Evolutionary conservation across 2,329 filamentous ascomycete species (phyloP).

Genomic region (Eurotiales sp.): DNA sequence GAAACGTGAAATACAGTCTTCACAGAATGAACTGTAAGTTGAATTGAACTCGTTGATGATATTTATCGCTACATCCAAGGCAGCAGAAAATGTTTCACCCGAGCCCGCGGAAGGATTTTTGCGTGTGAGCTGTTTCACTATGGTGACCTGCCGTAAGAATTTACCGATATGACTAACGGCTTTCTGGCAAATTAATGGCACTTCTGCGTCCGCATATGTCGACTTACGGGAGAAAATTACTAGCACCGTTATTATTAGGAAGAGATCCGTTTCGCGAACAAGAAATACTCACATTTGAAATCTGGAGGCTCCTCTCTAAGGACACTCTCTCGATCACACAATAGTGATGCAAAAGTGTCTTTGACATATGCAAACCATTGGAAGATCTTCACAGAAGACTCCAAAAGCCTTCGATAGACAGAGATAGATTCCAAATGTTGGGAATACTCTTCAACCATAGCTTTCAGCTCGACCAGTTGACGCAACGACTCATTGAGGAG

Average conservation of each 20-base stretch:
- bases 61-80: neutral
- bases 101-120: neutral
- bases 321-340: neutral
- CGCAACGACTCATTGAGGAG: neutral
- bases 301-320: neutral
- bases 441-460: neutral
- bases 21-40: neutral
- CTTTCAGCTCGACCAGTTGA: neutral
- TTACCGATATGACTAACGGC: neutral
- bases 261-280: too few species aligned
- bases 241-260: too few species aligned
- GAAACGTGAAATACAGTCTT: neutral
- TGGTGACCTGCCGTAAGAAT: neutral
- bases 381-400: neutral
- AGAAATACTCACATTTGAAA: neutral
- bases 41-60: neutral
- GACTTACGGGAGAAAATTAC: neutral
- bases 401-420: neutral
- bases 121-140: neutral
- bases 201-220: neutral
- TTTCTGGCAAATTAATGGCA: slow-evolving; percentile 3
- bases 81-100: neutral
- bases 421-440: neutral
- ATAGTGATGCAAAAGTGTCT: slow-evolving; percentile 1
- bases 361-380: slow-evolving; percentile 8